Evolutionary conservation across 2,329 filamentous ascomycete genomes (phyloP), one percentile per base, ranked within the genome.

Genomic region (Ascochyta lentis): DNA sequence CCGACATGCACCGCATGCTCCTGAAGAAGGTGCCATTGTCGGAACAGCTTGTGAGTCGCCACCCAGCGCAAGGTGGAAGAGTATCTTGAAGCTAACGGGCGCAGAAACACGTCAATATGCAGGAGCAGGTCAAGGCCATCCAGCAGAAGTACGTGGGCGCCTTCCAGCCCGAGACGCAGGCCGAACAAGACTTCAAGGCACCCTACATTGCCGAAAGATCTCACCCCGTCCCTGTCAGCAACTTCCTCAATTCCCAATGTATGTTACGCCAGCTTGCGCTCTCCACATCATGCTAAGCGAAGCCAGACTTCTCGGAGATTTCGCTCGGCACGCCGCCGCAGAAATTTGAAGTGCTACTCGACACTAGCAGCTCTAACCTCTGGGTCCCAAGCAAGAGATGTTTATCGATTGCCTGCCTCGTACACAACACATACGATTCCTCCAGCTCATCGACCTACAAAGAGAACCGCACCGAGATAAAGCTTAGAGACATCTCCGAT

Each of bases 181-280:
- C 84, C 72, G 86, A 93, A 66, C 86, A 89, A 76, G 87, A 96
- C 77, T 96, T 96, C 84, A 88, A 88, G 75, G 86, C 90, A 67
- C 85, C 87, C 54, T 84, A 87, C 48, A 79, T 91, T 65, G 78
- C 82, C 53, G 84, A 90, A 63, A 84, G 85, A 54, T 80, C 81
- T 57, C 94, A 98, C 79, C 86, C 88, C 54, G 90, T 99, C 37
- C 91, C 94, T 55, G 88, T 99, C 70, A 91, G 87, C 80, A 99
- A 99, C 87, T 99, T 97, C 82, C 82, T 98, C 83, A 99, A 99
- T 75, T 95, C 95, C 56, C 95, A 99, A 81, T 99, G 93, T 96
- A 89, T 73, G 90, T 81, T 34, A 24, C 47, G n/a, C 31, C 50
- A n/a, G n/a, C 27, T 15, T 41, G 31, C 24, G 15, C 27, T 22